Evolutionary conservation across 305 asterid species (phyloP).

Genomic region (Rubia balearica): DNA sequence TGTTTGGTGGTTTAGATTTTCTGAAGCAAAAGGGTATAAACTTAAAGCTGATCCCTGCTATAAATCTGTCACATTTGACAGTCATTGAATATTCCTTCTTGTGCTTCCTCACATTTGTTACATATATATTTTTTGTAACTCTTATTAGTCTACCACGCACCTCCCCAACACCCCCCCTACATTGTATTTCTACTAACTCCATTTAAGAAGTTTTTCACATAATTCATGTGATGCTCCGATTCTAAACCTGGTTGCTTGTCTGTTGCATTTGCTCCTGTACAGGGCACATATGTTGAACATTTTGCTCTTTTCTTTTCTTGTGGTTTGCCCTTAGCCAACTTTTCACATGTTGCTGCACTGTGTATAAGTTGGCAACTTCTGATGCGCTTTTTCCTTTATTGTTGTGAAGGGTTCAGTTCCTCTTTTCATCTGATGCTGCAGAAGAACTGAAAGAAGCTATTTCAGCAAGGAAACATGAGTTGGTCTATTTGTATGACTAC

Average conservation of each 20-base stretch:
- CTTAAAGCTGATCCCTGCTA: no score
- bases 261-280: neutral
- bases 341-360: neutral
- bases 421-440: conserved; percentile 92
- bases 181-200: no score
- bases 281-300: neutral
- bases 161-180: no score
- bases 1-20: no score
- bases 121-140: no score
- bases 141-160: no score
- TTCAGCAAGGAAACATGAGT: conserved; percentile 63
- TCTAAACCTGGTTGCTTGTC: neutral
- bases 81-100: no score
- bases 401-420: conserved; percentile 94
- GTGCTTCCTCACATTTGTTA: no score
- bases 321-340: conserved; percentile 9
- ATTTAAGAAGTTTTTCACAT: neutral
- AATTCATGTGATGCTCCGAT: neutral
- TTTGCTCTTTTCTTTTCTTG: neutral
- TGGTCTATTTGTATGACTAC: conserved; percentile 69
- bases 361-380: conserved; percentile 23
- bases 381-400: conserved; percentile 46
- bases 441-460: conserved; percentile 81
- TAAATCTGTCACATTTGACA: no score
- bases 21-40: no score